Evolutionary conservation across 257 asterid genomes (phyloP), one percentile per base, ranked within the genome.

Genomic region (Prunella vulgaris): DNA sequence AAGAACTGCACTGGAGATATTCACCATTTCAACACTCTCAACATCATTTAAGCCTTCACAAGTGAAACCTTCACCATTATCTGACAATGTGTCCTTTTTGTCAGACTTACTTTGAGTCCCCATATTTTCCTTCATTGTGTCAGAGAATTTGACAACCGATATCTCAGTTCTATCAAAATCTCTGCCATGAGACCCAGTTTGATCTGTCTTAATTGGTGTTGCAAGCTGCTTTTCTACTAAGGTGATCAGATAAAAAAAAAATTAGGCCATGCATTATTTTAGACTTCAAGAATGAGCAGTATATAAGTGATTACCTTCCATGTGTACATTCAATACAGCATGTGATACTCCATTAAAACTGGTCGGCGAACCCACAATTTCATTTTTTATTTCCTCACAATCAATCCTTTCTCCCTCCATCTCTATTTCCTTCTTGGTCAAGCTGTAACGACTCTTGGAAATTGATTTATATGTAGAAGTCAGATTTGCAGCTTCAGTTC

Each of bases 181-280:
- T 14, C 25, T 76, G 21, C 62, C 69, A 63, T 62, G 63, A 24
- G 48, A 68, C 62, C 40, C 56, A 53, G 35, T 30, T 64, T 66
- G 66, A 49, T 60, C 74, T 38, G 9, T 64, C 53, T 76, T 78
- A 60, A 63, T 48, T 70, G 87, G 82, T 48, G 83, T 81, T 48
- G 78, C 82, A 59, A 80, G 71, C 54, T 20, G 81, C 77, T 81
- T 71, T 46, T 75, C 88, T 82, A 69, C 77, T 68, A 21, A 57
- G 12, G 71, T 63, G 25, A 17, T 27, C 38, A 42, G 14, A 48
- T 42, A 59, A 69, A 32, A 44, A n/a, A 73, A 27, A 21, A 15
- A 35, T 64, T 38, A 64, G 54, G 37, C 48, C 20, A 69, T 10
- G 17, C 40, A 64, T 58, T 7, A 5, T 33, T 40, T 14, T 44